phyloP scores from a whole-genome alignment of 768 basidiomycete genomes.

The Suillus americanus region DNA sequence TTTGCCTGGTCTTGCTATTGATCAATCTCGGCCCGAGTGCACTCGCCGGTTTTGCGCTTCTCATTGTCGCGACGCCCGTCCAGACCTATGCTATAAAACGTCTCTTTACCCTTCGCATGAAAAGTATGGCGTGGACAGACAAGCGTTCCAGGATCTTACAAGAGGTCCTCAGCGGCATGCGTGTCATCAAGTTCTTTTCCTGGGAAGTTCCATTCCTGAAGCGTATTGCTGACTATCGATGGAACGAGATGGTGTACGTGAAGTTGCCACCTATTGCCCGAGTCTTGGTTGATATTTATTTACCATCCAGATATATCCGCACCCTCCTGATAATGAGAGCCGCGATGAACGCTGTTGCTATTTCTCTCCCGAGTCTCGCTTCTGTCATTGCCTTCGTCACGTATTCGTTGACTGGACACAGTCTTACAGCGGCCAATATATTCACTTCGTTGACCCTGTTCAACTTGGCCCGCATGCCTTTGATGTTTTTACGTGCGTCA shows the following conservation, averaged over 20 bases:
- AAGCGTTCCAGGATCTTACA: slow-evolving; percentile 86
- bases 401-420: slow-evolving; percentile 72
- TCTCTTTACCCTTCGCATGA: slow-evolving; percentile 56
- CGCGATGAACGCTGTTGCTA: slow-evolving; percentile 64
- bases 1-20: slow-evolving; percentile 75
- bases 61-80: slow-evolving; percentile 69
- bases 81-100: slow-evolving; percentile 75
- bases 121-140: slow-evolving; percentile 88
- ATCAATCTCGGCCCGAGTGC: slow-evolving; percentile 66
- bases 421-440: slow-evolving; percentile 65
- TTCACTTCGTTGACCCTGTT: slow-evolving; percentile 88
- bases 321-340: slow-evolving; percentile 64
- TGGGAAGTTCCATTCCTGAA: slow-evolving; percentile 84
- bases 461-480: slow-evolving; percentile 76
- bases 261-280: slow-evolving; percentile 6
- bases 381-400: slow-evolving; percentile 76
- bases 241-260: slow-evolving; percentile 63
- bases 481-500: slow-evolving; percentile 63
- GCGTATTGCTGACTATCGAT: slow-evolving; percentile 68
- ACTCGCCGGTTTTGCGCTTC: slow-evolving; percentile 56
- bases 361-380: slow-evolving; percentile 75
- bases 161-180: slow-evolving; percentile 87
- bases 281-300: background rate
- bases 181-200: slow-evolving; percentile 89
- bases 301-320: slow-evolving; percentile 53